Percentiles rank a stretch among this genome's conserved stretches.
These are phyloP conservation scores for Vinca major DNA, from an alignment of 305 asterid genomes.

Conservation along the genomic window DNA sequence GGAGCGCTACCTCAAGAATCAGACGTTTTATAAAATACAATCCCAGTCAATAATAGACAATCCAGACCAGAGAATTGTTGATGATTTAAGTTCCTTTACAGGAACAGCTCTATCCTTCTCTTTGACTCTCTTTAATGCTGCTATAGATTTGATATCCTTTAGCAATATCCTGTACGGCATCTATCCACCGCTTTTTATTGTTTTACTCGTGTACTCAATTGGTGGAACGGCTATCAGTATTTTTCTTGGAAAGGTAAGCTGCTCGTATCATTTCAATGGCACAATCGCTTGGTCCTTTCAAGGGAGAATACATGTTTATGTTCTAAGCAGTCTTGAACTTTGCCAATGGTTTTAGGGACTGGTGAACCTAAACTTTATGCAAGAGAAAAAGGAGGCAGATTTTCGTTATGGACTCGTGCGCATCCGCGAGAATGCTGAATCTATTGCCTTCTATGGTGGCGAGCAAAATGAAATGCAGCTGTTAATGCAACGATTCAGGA, in stretches of 20 bases:
- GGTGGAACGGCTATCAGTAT: slow-evolving; percentile 87
- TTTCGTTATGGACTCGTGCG: slow-evolving; percentile 88
- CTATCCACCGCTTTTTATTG: slow-evolving; percentile 77
- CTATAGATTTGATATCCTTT: slow-evolving; percentile 76
- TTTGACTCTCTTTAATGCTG: slow-evolving; percentile 64
- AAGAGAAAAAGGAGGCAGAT: slow-evolving; percentile 96
- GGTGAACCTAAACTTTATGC: slow-evolving; percentile 71
- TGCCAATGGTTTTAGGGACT: slow-evolving; percentile 40
- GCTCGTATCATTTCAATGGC: neutral
- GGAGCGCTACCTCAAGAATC: slow-evolving; percentile 81
- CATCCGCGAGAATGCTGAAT: slow-evolving; percentile 84
- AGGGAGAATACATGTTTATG: neutral
- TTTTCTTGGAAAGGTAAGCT: slow-evolving; percentile 72
- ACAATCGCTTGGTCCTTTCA: neutral
- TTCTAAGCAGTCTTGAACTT: slow-evolving; percentile 7
- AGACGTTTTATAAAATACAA: slow-evolving; percentile 67
- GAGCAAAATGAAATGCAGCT: slow-evolving; percentile 80
- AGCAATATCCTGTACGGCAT: slow-evolving; percentile 78
- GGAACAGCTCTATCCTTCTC: slow-evolving; percentile 88
- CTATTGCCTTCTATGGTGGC: slow-evolving; percentile 91
- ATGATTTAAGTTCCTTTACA: slow-evolving; percentile 83
- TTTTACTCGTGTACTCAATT: slow-evolving; percentile 68
- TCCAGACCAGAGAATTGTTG: slow-evolving; percentile 94
- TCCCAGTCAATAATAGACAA: slow-evolving; percentile 80
- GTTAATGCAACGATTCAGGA: slow-evolving; percentile 58